Evolutionary conservation across 2,329 filamentous ascomycete genomes (phyloP).

Genomic region (Beauveria rudraprayagi): DNA sequence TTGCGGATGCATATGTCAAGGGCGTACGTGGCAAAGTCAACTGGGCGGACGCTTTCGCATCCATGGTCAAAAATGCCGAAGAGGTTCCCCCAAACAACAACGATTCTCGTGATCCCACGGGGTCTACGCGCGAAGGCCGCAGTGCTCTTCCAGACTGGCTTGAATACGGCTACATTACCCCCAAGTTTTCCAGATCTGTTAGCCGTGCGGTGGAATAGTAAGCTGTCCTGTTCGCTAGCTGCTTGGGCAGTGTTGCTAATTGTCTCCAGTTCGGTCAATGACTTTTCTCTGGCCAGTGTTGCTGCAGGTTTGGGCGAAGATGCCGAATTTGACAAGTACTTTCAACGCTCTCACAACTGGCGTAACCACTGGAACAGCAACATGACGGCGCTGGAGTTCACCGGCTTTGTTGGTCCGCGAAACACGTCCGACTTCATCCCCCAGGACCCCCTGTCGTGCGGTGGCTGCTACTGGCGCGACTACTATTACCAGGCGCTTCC

Average conservation of each 20-base stretch:
- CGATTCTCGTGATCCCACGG: slow-evolving; percentile 47
- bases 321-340: slow-evolving; percentile 48
- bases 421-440: slow-evolving; percentile 40
- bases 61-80: slow-evolving; percentile 62
- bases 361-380: slow-evolving; percentile 61
- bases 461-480: slow-evolving; percentile 59
- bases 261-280: slow-evolving; percentile 45
- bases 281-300: slow-evolving; percentile 59
- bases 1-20: slow-evolving; percentile 66
- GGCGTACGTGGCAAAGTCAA: slow-evolving; percentile 54
- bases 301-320: slow-evolving; percentile 47
- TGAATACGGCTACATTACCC: slow-evolving; percentile 56
- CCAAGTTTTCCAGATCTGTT: slow-evolving; percentile 51
- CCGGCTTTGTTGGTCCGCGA: slow-evolving; percentile 59
- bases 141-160: slow-evolving; percentile 64
- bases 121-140: slow-evolving; percentile 59
- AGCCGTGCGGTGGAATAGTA: slow-evolving; percentile 59
- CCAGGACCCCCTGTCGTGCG: slow-evolving; percentile 51
- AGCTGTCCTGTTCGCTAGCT: slow-evolving; percentile 13
- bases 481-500: slow-evolving; percentile 51
- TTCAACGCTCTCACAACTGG: slow-evolving; percentile 59
- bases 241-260: neutral
- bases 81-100: slow-evolving; percentile 50
- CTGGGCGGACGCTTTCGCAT: slow-evolving; percentile 54
- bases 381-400: slow-evolving; percentile 49